phyloP scores from a whole-genome alignment of 2,329 filamentous ascomycete species.

The Myriosclerotinia curreyana region DNA sequence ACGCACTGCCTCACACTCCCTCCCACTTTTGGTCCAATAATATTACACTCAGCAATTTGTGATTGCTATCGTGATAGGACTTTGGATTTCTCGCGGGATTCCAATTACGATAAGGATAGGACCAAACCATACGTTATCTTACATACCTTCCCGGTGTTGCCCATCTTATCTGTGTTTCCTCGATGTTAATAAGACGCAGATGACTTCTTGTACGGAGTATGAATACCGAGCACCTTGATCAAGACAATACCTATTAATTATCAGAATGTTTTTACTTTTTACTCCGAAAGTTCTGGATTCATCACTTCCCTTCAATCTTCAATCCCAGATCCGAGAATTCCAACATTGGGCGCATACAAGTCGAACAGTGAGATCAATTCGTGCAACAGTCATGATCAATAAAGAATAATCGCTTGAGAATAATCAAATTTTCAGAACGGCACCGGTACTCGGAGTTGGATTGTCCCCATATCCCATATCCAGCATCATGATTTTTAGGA shows the following conservation, averaged over 20 bases:
- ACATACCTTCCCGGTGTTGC: background rate
- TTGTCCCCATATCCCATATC: background rate
- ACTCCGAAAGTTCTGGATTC: background rate
- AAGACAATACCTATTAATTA: too few relatives aligned
- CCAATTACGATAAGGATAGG: background rate
- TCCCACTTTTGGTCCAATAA: background rate
- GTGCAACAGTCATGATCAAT: background rate
- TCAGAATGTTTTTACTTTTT: background rate
- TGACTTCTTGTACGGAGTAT: background rate
- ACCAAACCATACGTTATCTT: background rate
- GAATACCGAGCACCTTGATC: background rate
- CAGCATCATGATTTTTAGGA: slow-evolving; percentile 3
- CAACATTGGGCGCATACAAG: background rate
- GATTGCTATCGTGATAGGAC: background rate
- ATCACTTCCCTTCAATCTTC: background rate
- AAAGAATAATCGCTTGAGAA: background rate
- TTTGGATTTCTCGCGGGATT: background rate
- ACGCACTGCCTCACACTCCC: too few relatives aligned
- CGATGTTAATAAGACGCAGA: background rate
- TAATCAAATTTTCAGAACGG: background rate
- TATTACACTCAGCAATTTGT: background rate
- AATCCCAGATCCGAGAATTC: background rate
- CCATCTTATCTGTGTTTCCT: background rate
- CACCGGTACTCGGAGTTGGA: background rate
- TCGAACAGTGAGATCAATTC: too few relatives aligned